These are phyloP conservation scores for Penicillium polonicum DNA, from an alignment of 2,329 filamentous ascomycete genomes.

Conservation along the genomic window DNA sequence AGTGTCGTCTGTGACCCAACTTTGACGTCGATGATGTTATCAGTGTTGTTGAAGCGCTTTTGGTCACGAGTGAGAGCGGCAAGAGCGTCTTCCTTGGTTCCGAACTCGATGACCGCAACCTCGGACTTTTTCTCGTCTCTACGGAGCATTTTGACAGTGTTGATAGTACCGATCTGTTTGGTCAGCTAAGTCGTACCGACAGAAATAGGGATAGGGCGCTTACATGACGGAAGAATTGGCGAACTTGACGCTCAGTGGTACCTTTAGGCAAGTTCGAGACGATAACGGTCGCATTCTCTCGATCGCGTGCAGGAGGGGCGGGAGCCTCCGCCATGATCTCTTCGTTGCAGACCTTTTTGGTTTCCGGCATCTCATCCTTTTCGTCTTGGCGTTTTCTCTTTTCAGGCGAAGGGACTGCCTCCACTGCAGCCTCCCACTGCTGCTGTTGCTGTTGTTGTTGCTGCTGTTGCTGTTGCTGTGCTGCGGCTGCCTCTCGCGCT, in stretches of 20 bases:
- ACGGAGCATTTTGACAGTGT: slow-evolving; percentile 67
- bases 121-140: slow-evolving; percentile 61
- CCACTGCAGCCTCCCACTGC: slow-evolving; percentile 22
- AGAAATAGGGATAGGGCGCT: slow-evolving; percentile 21
- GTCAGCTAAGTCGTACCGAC: slow-evolving; percentile 8
- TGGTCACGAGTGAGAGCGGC: slow-evolving; percentile 78
- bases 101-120: slow-evolving; percentile 82
- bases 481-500: slow-evolving; percentile 55
- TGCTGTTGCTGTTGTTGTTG: slow-evolving; percentile 21
- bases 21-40: slow-evolving; percentile 67
- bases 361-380: slow-evolving; percentile 17
- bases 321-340: slow-evolving; percentile 31
- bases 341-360: slow-evolving; percentile 18
- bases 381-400: slow-evolving; percentile 72
- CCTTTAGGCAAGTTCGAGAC: slow-evolving; percentile 72
- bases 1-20: slow-evolving; percentile 77
- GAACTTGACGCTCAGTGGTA: slow-evolving; percentile 68
- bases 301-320: slow-evolving; percentile 68
- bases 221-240: slow-evolving; percentile 83
- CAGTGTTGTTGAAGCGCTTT: slow-evolving; percentile 68
- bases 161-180: slow-evolving; percentile 70
- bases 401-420: slow-evolving; percentile 29
- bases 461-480: slow-evolving; percentile 24
- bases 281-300: slow-evolving; percentile 84
- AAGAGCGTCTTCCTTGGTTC: slow-evolving; percentile 72